These are phyloP conservation scores for Pueraria montana DNA, from an alignment of 306 rosid species.

Conservation along the genomic window DNA sequence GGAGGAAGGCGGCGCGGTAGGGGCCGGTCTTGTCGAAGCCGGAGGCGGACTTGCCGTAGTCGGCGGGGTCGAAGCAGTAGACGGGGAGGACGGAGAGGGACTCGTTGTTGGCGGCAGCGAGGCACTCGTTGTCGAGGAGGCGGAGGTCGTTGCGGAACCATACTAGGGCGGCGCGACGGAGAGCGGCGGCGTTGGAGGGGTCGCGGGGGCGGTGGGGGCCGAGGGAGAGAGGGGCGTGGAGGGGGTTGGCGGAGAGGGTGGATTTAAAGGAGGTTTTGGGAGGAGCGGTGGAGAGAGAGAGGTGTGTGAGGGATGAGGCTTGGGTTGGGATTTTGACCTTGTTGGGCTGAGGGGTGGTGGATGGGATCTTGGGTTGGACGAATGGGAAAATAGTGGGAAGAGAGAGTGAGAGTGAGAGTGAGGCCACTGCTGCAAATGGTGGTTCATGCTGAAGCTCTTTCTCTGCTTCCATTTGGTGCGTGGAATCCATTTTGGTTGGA, in stretches of 20 bases:
- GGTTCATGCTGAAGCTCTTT: constrained; percentile 50
- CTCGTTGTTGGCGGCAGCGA: constrained; percentile 79
- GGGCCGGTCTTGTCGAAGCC: constrained; percentile 95
- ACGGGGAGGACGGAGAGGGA: constrained; percentile 88
- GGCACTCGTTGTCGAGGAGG: constrained; percentile 83
- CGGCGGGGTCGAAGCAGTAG: constrained; percentile 92
- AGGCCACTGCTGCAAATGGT: constrained; percentile 67
- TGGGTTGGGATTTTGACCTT: constrained; percentile 80
- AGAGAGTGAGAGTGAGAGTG: constrained; percentile 80
- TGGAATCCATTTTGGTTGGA: constrained; percentile 60
- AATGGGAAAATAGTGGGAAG: constrained; percentile 68
- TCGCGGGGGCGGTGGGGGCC: constrained; percentile 85
- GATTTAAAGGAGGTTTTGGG: constrained; percentile 75
- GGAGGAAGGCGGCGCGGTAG: constrained; percentile 74
- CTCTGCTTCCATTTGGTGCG: constrained; percentile 25
- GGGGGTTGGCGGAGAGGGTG: constrained; percentile 76
- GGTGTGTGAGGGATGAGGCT: constrained; percentile 79
- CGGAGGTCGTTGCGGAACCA: constrained; percentile 98
- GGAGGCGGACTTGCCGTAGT: constrained; percentile 84
- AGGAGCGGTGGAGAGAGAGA: constrained; percentile 71
- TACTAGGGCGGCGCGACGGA: constrained; percentile 83
- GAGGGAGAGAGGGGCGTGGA: constrained; percentile 70
- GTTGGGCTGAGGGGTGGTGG: constrained; percentile 62
- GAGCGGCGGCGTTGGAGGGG: constrained; percentile 83
- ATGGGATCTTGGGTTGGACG: constrained; percentile 62